Conservation (phyloP, 148 eudicot genomes). For the Vaccinium myrtillus region DNA sequence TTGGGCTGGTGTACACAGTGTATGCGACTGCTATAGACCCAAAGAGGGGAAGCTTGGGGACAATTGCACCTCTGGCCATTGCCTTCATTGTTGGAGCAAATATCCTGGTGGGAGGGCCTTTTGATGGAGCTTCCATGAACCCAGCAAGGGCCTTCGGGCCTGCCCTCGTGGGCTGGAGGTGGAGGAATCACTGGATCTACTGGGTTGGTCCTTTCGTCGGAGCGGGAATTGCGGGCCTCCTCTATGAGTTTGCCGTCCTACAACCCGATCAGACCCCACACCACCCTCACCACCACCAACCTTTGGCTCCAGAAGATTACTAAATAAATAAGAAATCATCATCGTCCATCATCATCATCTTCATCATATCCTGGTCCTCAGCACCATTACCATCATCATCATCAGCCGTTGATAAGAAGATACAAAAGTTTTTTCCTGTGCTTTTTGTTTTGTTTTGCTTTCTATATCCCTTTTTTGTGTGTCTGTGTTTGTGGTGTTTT, state of each 20-base stretch:
- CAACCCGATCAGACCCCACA: conserved; percentile 28
- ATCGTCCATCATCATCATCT: neutral
- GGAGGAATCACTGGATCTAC: conserved; percentile 54
- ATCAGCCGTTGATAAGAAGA: neutral
- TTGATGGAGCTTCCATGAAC: conserved; percentile 55
- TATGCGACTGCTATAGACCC: conserved; percentile 53
- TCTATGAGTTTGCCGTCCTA: conserved; percentile 56
- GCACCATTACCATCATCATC: neutral
- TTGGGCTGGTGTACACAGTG: conserved; percentile 45
- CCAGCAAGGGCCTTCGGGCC: conserved; percentile 58
- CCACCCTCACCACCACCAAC: conserved; percentile 48
- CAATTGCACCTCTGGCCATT: conserved; percentile 48
- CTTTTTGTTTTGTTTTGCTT: neutral
- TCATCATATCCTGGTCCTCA: neutral
- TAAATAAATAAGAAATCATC: conserved; percentile 25
- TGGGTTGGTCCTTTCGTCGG: conserved; percentile 62
- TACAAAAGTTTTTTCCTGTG: neutral
- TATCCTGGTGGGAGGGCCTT: conserved; percentile 51
- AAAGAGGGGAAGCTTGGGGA: conserved; percentile 44
- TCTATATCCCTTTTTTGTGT: neutral
- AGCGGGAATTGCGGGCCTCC: conserved; percentile 34
- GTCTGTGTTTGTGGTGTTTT: neutral
- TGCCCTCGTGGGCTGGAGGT: conserved; percentile 55
- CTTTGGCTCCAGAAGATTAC: conserved; percentile 74
- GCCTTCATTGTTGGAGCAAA: conserved; percentile 52